Evolutionary conservation across 2,329 filamentous ascomycete genomes (phyloP).

Genomic region (Trichoderma endophyticum): DNA sequence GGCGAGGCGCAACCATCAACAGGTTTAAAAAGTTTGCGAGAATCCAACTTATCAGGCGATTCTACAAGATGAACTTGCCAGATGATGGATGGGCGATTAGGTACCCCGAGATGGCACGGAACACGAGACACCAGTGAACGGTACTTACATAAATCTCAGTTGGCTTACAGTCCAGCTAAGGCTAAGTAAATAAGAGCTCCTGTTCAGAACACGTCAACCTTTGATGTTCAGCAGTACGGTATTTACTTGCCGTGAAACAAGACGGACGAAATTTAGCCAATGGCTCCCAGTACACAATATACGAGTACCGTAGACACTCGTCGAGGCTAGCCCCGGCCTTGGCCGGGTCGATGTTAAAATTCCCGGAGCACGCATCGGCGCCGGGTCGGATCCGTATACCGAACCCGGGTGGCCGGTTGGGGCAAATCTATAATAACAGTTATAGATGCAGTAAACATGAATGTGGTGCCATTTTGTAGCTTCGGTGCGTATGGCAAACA

Average conservation of each 20-base stretch:
- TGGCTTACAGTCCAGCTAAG: not conserved
- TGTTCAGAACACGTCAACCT: not conserved
- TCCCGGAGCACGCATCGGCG: not conserved
- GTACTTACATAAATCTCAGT: not conserved
- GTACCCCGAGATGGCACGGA: not conserved
- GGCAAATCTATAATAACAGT: fast-evolving
- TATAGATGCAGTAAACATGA: not conserved
- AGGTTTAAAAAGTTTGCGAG: not conserved
- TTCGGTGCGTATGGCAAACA: not conserved
- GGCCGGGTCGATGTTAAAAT: not conserved
- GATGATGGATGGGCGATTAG: not conserved
- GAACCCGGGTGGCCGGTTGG: not conserved
- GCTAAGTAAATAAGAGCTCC: not conserved
- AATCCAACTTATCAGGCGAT: not conserved
- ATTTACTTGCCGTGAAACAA: not conserved
- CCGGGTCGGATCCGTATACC: not conserved
- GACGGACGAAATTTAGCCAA: not conserved
- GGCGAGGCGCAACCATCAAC: not conserved
- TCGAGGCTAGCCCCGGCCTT: not conserved
- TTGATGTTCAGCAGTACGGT: not conserved
- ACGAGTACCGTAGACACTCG: not conserved
- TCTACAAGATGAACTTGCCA: not conserved
- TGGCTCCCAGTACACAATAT: not conserved
- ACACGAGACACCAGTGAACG: not conserved
- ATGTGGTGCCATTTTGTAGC: not conserved